These are phyloP conservation scores for Starmerella sp. DNA, from an alignment of 805 yeast genomes.

Conservation along the genomic window DNA sequence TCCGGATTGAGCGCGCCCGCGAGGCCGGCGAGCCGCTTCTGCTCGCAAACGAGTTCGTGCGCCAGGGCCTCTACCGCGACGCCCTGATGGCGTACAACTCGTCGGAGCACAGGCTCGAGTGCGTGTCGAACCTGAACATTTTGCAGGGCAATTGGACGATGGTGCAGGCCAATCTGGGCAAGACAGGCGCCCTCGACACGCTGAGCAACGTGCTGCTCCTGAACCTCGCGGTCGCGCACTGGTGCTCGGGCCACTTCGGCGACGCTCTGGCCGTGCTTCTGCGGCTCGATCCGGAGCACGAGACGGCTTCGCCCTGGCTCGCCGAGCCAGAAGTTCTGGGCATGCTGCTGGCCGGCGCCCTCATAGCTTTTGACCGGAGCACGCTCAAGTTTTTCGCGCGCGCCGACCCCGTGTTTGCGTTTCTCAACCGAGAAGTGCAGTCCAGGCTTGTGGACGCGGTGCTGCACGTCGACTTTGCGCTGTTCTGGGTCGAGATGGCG, in stretches of 20 bases:
- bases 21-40: background rate
- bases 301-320: slow-evolving; percentile 6
- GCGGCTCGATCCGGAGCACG: background rate
- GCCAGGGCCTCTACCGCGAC: slow-evolving; percentile 12
- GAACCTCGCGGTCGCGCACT: slow-evolving; percentile 14
- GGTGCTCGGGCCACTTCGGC: slow-evolving; percentile 9
- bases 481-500: slow-evolving; percentile 1
- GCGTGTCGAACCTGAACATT: slow-evolving; percentile 10
- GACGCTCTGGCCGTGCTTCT: slow-evolving; percentile 10
- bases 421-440: background rate
- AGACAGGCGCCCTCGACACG: background rate
- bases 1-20: background rate
- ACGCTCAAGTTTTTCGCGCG: slow-evolving; percentile 5
- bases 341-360: slow-evolving; percentile 12
- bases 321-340: background rate
- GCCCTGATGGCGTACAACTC: slow-evolving; percentile 7
- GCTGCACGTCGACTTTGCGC: background rate
- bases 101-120: background rate
- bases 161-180: background rate
- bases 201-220: background rate
- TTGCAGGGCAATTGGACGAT: slow-evolving; percentile 13
- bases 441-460: background rate
- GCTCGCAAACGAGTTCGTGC: slow-evolving; percentile 4
- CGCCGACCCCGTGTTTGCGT: slow-evolving; percentile 1
- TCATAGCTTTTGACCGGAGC: slow-evolving; percentile 5